Evolutionary conservation across 106 monocot genomes (phyloP).

Genomic region (Allium fistulosum): DNA sequence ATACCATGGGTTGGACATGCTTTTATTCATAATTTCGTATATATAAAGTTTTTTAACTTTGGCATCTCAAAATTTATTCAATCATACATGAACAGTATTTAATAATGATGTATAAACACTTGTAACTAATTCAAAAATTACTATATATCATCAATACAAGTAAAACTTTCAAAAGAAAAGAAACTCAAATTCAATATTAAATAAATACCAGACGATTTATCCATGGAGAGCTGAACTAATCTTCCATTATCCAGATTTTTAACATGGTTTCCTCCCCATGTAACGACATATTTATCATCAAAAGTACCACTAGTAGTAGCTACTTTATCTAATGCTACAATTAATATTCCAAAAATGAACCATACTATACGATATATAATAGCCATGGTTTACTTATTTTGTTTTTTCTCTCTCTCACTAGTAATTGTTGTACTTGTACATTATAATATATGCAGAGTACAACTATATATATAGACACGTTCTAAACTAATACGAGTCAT

Average conservation of each 20-base stretch:
- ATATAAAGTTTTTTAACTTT: too few relatives aligned
- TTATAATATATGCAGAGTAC: not conserved
- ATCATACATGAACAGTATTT: too few relatives aligned
- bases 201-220: conserved; percentile 30
- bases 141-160: not conserved
- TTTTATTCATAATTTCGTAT: too few relatives aligned
- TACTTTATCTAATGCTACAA: not conserved
- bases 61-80: too few relatives aligned
- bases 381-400: not conserved
- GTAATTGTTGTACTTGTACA: not conserved
- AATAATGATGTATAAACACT: too few relatives aligned
- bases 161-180: not conserved
- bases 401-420: not conserved
- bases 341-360: not conserved
- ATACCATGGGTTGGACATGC: too few relatives aligned
- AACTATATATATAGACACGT: not conserved
- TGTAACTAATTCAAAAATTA: too few relatives aligned
- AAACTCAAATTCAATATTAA: not conserved
- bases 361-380: not conserved
- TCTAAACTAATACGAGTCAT: not conserved
- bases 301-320: conserved; percentile 1
- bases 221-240: conserved; percentile 33
- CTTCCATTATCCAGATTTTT: conserved; percentile 16
- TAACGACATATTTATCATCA: conserved; percentile 21
- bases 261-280: conserved; percentile 26